Base-by-base conservation (phyloP, 2,329 filamentous ascomycete species). In the Colletotrichum gigasporum region DNA sequence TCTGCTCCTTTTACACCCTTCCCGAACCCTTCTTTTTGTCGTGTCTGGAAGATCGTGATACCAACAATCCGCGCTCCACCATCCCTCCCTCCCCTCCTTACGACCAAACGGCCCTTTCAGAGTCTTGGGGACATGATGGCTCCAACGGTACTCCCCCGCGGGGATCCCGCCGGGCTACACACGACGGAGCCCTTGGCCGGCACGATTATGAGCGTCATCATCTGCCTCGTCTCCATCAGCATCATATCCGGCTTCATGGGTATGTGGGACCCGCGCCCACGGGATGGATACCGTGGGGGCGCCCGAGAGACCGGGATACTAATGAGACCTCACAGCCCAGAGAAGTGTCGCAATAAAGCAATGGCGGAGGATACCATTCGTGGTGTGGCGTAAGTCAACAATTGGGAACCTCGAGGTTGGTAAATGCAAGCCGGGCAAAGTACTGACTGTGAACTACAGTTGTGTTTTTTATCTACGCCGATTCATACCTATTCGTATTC, bases 401-500 rank as follows among this genome's bases (percentile, higher is more conserved):
- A 22, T 11, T 45, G 6, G 39, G 3, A 35, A 18, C 14, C 20
- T 4, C 35, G n/a, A n/a, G n/a, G n/a, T 20, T 20, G 26, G 11
- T 26, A 22, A n/a, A 7, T 20, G 7, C 42, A 6, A n/a, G 26
- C 11, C 10, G 11, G 5, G 22, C 12, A n/a, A 22, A 26, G 18
- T 32, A 28, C 48, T 53, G 7, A 54, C 9, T 37, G 7, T 11
- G 22, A 10, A 10, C n/a, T 20, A 41, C 52, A 90, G 87, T 90
- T 50, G 82, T 90, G 48, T 77, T 90, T 41, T 77, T 81, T 9
- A 86, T 90, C 34, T 90, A 90, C 68, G 37, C 78, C 61, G 87
- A 90, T 67, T 90, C 87, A 1, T 87, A 85, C 57, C 68, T 83
- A 8, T 90, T 90, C 69, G 84, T 89, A 11, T 81, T 87, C 66